Evolutionary conservation across 1,139 yeast species (phyloP).

Genomic region (Kurtzmaniella quercitrusa): DNA sequence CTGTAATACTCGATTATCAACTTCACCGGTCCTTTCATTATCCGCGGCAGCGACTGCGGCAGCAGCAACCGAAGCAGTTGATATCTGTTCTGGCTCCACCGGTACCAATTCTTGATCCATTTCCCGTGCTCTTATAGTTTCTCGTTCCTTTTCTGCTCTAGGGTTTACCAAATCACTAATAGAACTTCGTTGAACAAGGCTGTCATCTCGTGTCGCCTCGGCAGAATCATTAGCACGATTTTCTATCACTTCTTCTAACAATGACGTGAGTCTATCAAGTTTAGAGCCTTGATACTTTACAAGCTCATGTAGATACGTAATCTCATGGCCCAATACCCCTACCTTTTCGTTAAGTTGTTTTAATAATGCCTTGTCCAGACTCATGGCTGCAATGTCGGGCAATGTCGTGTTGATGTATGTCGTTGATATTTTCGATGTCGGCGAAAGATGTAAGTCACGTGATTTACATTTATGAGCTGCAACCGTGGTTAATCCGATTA

Average conservation of each 20-base stretch:
- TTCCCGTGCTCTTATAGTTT: not conserved
- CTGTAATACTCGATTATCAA: not conserved
- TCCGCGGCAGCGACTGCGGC: not conserved
- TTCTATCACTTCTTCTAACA: conserved; percentile 30
- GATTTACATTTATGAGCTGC: too few relatives aligned
- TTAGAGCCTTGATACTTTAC: conserved; percentile 37
- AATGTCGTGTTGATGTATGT: not conserved
- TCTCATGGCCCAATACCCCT: conserved; percentile 25
- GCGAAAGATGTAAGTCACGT: too few relatives aligned
- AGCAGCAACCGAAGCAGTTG: not conserved
- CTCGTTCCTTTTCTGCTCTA: not conserved
- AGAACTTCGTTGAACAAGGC: not conserved
- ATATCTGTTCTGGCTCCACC: not conserved
- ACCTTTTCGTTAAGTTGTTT: conserved; percentile 16
- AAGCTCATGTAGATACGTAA: conserved; percentile 33
- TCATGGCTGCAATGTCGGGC: conserved; percentile 1
- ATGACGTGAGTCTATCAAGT: conserved; percentile 35
- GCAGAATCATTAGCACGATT: conserved; percentile 10
- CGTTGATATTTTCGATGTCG: not conserved
- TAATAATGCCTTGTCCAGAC: not conserved
- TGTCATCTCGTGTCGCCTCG: not conserved
- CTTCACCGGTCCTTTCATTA: not conserved
- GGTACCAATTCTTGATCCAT: not conserved
- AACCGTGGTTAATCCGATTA: too few relatives aligned
- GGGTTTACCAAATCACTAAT: not conserved